Base-by-base conservation (phyloP, 768 basidiomycete species). In the Psilocybe cyanescens region DNA sequence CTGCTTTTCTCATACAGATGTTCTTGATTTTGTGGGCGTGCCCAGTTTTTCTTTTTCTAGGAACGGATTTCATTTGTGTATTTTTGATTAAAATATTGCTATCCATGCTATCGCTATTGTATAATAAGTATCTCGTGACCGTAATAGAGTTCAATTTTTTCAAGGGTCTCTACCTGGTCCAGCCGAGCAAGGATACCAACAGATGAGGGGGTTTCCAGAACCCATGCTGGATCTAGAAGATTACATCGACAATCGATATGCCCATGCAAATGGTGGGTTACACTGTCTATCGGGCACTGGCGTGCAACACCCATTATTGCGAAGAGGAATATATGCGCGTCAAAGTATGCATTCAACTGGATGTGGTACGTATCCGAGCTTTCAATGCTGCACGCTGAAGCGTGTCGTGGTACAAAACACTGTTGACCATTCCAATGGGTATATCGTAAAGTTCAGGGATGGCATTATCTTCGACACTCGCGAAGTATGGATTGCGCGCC, bases 361-460 rank as follows among this genome's bases (percentile, higher is more conserved):
- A 35, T 35, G 11, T 9, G 1, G 41, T 44, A 12, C n/a, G 39
- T 1, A 28, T 19, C 24, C 45, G 48, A 39, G 47, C 47, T 12
- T 44, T 44, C 8, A n/a, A 8, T 28, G 59, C 56, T 31, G 57
- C 57, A 8, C 59, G 57, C 33, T 57, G 61, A 17, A 64, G 46
- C 29, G 29, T 45, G 28, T 68, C 67, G 33, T 62, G 65, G 58
- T 92, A 93, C 33, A 91, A 68, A 50, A 91, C 86, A 53, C 88
- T 86, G 67, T 94, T 94, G 31, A 94, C 90, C 47, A 92, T 71
- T 11, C 90, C 89, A 54, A 92, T 86, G 3, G 94, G 94, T 64
- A 95, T 85, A 72, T 95, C 94, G 71, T 92, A 92, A 41, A 91
- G 74, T 60, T 88, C 87, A 3, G 90, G 88, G 14, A 84, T 78